Evolutionary conservation across 2,329 filamentous ascomycete genomes (phyloP).

Genomic region (Herpotrichia juniperi): DNA sequence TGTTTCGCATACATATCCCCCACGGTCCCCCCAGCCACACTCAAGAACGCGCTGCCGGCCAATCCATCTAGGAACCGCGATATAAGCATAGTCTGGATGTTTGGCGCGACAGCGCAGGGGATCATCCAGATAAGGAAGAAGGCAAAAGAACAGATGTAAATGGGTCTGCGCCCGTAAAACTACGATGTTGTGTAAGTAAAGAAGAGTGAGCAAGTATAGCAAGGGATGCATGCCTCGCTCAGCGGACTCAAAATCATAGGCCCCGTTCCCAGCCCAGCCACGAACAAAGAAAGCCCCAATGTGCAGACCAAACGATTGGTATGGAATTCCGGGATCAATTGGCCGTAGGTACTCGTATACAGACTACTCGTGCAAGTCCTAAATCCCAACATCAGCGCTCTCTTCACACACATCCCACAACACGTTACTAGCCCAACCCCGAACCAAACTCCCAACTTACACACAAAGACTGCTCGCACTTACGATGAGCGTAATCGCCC

Average conservation of each 20-base stretch:
- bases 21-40: conserved; percentile 83
- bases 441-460: conserved; percentile 59
- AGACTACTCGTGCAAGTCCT: conserved; percentile 87
- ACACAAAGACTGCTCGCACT: conserved; percentile 79
- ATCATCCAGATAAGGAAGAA: conserved; percentile 82
- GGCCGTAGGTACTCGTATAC: conserved; percentile 81
- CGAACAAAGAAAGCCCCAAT: conserved; percentile 81
- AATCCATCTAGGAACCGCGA: conserved; percentile 79
- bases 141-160: conserved; percentile 77
- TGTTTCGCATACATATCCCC: conserved; percentile 63
- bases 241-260: conserved; percentile 63
- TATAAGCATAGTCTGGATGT: conserved; percentile 80
- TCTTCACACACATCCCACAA: background rate
- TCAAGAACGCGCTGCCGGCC: conserved; percentile 66
- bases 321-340: conserved; percentile 77
- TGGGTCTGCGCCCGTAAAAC: conserved; percentile 82
- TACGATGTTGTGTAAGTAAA: conserved; percentile 30
- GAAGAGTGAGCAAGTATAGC: conserved; percentile 3
- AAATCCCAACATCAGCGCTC: conserved; percentile 10
- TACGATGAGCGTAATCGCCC: conserved; percentile 79
- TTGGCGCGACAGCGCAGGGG: conserved; percentile 79
- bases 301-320: conserved; percentile 75
- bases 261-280: conserved; percentile 71
- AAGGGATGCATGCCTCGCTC: conserved; percentile 50
- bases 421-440: background rate